Evolutionary conservation across 2,329 filamentous ascomycete genomes (phyloP).

Genomic region (Aspergillus brasiliensis): DNA sequence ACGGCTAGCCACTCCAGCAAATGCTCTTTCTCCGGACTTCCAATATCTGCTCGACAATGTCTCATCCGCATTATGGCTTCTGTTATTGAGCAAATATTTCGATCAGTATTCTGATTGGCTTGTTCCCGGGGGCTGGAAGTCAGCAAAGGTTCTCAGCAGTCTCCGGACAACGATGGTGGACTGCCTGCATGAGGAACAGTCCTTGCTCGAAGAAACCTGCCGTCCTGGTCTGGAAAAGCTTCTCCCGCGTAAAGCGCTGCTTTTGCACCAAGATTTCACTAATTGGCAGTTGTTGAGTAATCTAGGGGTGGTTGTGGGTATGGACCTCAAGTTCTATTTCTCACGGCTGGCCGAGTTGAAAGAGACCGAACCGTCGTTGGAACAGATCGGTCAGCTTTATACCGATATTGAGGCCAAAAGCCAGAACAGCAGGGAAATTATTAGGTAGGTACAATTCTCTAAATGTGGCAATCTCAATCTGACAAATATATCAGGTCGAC

Average conservation of each 20-base stretch:
- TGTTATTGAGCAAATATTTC: neutral
- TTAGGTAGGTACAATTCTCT: neutral
- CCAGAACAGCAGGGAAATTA: neutral
- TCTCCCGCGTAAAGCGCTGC: neutral
- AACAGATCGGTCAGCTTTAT: neutral
- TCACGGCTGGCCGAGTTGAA: neutral
- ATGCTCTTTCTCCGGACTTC: neutral
- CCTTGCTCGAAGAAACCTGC: neutral
- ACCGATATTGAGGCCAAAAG: neutral
- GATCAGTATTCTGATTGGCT: neutral
- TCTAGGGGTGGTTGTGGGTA: neutral
- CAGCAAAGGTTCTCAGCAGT: neutral
- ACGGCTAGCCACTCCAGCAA: neutral
- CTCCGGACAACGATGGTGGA: neutral
- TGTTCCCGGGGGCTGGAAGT: neutral
- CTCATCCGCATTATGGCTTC: neutral
- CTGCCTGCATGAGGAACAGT: neutral
- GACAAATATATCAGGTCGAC: neutral
- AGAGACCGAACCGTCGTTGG: neutral
- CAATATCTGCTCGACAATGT: neutral
- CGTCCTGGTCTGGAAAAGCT: neutral
- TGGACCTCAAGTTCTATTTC: neutral
- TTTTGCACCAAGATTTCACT: neutral
- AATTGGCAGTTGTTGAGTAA: neutral
- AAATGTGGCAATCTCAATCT: neutral